These are phyloP conservation scores for Crepidotus variabilis DNA, from an alignment of 768 basidiomycete species.

Conservation along the genomic window DNA sequence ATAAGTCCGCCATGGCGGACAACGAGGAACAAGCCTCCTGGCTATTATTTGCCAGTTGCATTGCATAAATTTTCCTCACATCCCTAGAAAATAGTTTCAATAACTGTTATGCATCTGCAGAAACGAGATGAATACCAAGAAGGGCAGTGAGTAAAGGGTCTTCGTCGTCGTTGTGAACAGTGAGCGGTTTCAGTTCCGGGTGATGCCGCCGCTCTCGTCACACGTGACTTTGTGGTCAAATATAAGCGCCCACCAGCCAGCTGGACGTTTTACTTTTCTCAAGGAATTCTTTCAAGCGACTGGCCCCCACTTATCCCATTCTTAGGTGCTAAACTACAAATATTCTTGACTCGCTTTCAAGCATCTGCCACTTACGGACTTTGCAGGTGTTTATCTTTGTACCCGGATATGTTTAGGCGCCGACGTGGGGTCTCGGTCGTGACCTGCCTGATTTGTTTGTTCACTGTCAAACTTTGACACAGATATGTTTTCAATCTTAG, in stretches of 20 bases:
- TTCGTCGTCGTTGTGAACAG: background rate
- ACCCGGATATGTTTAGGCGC: too few relatives aligned
- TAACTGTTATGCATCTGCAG: background rate
- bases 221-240: background rate
- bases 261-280: too few relatives aligned
- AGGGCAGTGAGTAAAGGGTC: background rate
- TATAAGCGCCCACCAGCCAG: background rate
- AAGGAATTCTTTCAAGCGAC: too few relatives aligned
- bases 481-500: too few relatives aligned
- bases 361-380: too few relatives aligned
- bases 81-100: conserved; percentile 31
- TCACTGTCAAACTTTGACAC: too few relatives aligned
- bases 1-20: conserved; percentile 11
- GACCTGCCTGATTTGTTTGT: too few relatives aligned
- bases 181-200: background rate
- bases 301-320: too few relatives aligned
- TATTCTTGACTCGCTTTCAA: too few relatives aligned
- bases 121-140: background rate
- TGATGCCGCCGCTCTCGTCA: background rate
- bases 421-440: too few relatives aligned
- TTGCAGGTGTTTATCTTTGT: too few relatives aligned
- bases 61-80: conserved; percentile 64
- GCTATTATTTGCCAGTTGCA: conserved; percentile 56
- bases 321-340: too few relatives aligned
- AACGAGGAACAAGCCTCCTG: conserved; percentile 30